Percentiles rank a stretch among this genome's conserved stretches.
phyloP scores from a whole-genome alignment of 2,329 filamentous ascomycete genomes.

The Aspergillus calidoustus region DNA sequence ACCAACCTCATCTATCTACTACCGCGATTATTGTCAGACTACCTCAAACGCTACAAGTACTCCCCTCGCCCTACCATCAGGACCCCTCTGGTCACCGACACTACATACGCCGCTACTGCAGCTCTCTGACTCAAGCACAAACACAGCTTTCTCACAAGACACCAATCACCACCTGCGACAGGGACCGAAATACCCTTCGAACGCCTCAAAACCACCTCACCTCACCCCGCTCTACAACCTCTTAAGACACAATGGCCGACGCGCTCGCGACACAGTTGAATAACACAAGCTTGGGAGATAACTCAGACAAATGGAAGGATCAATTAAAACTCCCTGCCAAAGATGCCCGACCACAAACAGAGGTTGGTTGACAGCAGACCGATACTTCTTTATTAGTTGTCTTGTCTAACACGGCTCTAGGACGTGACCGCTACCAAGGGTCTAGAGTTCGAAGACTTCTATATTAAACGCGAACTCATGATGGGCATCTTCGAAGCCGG shows the following conservation, averaged over 20 bases:
- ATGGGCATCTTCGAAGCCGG: conserved; percentile 99
- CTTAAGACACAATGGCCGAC: conserved; percentile 44
- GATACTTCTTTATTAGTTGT: not conserved
- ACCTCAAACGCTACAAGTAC: not conserved
- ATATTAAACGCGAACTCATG: conserved; percentile 89
- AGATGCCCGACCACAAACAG: conserved; percentile 55
- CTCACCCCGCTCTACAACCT: conserved; percentile 3
- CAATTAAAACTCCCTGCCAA: conserved; percentile 52
- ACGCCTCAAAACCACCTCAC: not conserved
- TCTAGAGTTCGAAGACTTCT: conserved; percentile 96
- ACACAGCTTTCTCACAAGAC: not conserved
- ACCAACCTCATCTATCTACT: not conserved
- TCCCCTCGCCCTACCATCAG: not conserved
- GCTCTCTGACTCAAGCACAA: no score
- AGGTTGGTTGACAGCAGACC: conserved; percentile 40
- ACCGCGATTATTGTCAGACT: not conserved
- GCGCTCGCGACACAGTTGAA: conserved; percentile 51
- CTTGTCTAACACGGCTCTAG: conserved; percentile 51
- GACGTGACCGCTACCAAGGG: conserved; percentile 99
- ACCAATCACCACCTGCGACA: not conserved
- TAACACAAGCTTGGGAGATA: conserved; percentile 49
- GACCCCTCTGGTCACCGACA: not conserved
- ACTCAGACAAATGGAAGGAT: conserved; percentile 50
- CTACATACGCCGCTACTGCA: not conserved
- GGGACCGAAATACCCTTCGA: not conserved